Percentiles rank a stretch among this genome's conserved stretches.
Evolutionary conservation across 257 asterid genomes (phyloP).

Genomic region (Voacanga thouarsii): DNA sequence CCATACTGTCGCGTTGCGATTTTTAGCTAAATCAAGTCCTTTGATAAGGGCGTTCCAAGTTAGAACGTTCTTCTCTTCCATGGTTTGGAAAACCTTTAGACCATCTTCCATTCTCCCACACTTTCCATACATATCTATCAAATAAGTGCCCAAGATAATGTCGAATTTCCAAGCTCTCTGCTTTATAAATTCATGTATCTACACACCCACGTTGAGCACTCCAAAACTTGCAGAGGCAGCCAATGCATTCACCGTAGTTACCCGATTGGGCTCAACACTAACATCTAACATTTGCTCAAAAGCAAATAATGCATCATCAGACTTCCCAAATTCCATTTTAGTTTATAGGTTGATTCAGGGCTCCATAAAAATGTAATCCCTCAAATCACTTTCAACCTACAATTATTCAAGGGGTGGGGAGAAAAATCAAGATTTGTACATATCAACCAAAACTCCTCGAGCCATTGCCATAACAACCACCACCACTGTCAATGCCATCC

Average conservation of each 20-base stretch:
- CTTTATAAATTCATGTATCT: slow-evolving; percentile 49
- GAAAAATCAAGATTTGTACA: too few relatives aligned
- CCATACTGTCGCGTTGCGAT: slow-evolving; percentile 41
- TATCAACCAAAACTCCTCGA: too few relatives aligned
- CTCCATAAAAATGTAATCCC: too few relatives aligned
- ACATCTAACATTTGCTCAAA: slow-evolving; percentile 48
- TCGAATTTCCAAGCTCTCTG: slow-evolving; percentile 53
- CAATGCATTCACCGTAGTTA: slow-evolving; percentile 63
- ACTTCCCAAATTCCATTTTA: too few relatives aligned
- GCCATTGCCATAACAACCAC: too few relatives aligned
- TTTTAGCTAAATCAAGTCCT: slow-evolving; percentile 55
- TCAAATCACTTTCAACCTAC: too few relatives aligned
- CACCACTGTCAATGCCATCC: too few relatives aligned
- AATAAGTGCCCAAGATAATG: slow-evolving; percentile 63
- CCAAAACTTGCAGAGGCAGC: slow-evolving; percentile 57
- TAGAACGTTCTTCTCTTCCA: slow-evolving; percentile 48
- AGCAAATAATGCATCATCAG: slow-evolving; percentile 44
- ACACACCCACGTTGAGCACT: slow-evolving; percentile 47
- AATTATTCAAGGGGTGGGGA: too few relatives aligned
- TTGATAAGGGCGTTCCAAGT: slow-evolving; percentile 57
- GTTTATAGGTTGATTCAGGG: too few relatives aligned
- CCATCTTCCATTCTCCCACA: slow-evolving; percentile 53
- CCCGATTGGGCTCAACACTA: slow-evolving; percentile 59
- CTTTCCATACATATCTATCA: too few relatives aligned
- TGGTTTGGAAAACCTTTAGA: slow-evolving; percentile 37